These are phyloP conservation scores for Saccharomyces kudriavzevii DNA, from an alignment of 805 yeast genomes.

Conservation along the genomic window DNA sequence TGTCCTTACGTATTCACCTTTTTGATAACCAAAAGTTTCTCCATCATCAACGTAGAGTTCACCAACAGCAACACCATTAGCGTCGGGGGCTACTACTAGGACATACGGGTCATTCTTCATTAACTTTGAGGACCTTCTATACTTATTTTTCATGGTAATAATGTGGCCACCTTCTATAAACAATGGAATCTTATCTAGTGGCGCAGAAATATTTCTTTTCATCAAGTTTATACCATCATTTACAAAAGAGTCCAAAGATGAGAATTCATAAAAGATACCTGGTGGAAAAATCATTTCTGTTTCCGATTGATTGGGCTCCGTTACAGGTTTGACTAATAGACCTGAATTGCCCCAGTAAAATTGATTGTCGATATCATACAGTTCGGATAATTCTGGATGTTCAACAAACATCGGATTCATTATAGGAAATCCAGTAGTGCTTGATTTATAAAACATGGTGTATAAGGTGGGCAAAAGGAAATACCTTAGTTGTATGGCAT, in stretches of 20 bases:
- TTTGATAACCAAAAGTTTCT: constrained; percentile 49
- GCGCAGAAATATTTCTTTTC: constrained; percentile 33
- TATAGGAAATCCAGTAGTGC: constrained; percentile 58
- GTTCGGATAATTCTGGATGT: constrained; percentile 32
- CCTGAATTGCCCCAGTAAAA: constrained; percentile 70
- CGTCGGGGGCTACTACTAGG: constrained; percentile 50
- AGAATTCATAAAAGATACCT: constrained; percentile 50
- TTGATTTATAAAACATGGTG: constrained; percentile 64
- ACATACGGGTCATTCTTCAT: constrained; percentile 80
- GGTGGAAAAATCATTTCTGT: constrained; percentile 37
- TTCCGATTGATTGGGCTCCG: constrained; percentile 40
- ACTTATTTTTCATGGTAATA: constrained; percentile 56
- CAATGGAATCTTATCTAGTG: constrained; percentile 60
- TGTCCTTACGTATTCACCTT: constrained; percentile 43
- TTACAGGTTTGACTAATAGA: constrained; percentile 72
- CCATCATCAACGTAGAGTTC: constrained; percentile 80
- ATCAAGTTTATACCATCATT: constrained; percentile 26
- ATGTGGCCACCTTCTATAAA: constrained; percentile 74
- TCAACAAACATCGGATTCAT: constrained; percentile 60
- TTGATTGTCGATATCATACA: constrained; percentile 67
- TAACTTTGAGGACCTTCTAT: constrained; percentile 69
- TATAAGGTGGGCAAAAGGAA: constrained; percentile 69
- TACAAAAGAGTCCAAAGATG: constrained; percentile 25
- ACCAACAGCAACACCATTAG: constrained; percentile 45
- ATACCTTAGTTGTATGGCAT: constrained; percentile 69